phyloP scores from a whole-genome alignment of 176 grass and related monocot species.

The Rhynchospora pubera region DNA sequence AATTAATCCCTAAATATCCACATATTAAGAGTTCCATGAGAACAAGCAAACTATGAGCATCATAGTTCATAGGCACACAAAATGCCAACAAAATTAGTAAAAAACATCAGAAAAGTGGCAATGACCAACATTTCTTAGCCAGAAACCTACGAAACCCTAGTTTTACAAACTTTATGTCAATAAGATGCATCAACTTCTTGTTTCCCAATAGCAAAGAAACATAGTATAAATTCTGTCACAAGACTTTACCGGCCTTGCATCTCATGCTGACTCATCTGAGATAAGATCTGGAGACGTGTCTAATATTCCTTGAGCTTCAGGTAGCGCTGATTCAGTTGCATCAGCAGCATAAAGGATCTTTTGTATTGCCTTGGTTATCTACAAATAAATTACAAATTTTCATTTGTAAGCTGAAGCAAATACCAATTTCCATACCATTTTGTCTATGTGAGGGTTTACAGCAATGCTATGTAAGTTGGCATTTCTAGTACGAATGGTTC shows the following conservation, averaged over 20 bases:
- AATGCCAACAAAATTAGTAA: neutral
- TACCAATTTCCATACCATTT: neutral
- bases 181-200: neutral
- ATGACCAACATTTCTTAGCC: conserved; percentile 5
- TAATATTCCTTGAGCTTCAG: conserved; percentile 65
- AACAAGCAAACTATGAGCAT: neutral
- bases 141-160: neutral
- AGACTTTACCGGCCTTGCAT: neutral
- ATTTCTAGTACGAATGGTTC: no score
- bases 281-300: conserved; percentile 47
- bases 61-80: neutral
- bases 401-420: neutral
- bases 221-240: neutral
- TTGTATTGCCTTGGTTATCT: conserved; percentile 68
- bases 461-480: no score
- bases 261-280: conserved; percentile 24
- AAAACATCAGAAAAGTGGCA: neutral
- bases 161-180: neutral
- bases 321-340: conserved; percentile 49
- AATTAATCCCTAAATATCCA: conserved; percentile 4
- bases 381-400: conserved; percentile 14
- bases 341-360: conserved; percentile 79
- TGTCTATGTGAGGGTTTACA: neutral
- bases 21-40: conserved; percentile 6
- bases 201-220: neutral